Evolutionary conservation across 306 rosid species (phyloP).

Genomic region (peach (Prunus persica)): DNA sequence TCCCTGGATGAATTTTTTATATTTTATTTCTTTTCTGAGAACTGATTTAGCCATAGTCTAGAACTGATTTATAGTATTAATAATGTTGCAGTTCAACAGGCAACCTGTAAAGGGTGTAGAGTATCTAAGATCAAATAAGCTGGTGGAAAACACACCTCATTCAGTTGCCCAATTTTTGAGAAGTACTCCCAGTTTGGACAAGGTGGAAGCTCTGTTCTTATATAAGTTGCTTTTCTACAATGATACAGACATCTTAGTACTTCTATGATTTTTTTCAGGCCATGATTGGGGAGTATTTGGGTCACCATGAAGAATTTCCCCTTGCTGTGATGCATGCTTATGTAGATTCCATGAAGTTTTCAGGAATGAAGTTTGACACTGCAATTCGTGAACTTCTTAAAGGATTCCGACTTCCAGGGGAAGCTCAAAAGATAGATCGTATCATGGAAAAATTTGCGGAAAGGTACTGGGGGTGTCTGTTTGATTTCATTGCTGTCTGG

Average conservation of each 20-base stretch:
- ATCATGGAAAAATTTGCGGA: constrained; percentile 99
- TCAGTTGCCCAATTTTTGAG: constrained; percentile 91
- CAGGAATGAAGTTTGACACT: constrained; percentile 83
- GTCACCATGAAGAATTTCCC: constrained; percentile 99
- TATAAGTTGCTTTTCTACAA: constrained; percentile 18
- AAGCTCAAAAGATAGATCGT: constrained; percentile 99
- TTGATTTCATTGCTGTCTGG: not conserved
- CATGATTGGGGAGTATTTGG: constrained; percentile 92
- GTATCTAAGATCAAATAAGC: constrained; percentile 73
- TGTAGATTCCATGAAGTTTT: constrained; percentile 89
- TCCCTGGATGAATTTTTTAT: constrained; percentile 3
- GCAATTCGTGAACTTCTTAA: constrained; percentile 98
- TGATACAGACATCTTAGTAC: constrained; percentile 22
- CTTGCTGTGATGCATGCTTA: constrained; percentile 96
- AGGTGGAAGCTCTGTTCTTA: constrained; percentile 54
- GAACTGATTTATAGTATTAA: constrained; percentile 48
- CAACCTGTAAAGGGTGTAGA: constrained; percentile 84
- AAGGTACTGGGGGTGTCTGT: constrained; percentile 45
- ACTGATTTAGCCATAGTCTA: constrained; percentile 19
- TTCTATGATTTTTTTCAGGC: constrained; percentile 55
- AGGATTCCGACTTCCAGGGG: constrained; percentile 98
- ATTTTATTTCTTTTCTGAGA: constrained; percentile 9
- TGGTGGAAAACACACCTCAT: constrained; percentile 81
- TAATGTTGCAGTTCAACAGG: constrained; percentile 85
- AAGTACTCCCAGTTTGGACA: constrained; percentile 78